A percentile compares a stretch with the other conserved stretches of the same genome.
phyloP scores from a whole-genome alignment of 805 yeast genomes.

The Lipomyces sp. region DNA sequence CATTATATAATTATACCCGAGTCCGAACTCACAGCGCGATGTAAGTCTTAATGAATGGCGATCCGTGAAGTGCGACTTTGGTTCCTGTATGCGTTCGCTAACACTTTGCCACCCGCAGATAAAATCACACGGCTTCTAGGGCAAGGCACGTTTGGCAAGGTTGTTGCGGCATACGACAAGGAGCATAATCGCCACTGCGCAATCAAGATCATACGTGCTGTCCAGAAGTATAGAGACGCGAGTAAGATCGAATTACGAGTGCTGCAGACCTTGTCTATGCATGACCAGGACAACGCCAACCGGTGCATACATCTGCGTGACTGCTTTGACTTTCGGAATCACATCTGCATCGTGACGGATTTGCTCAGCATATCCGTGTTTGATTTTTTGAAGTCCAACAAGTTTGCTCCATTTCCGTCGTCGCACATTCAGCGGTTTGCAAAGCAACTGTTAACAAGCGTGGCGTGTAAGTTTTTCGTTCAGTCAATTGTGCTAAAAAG shows the following conservation, averaged over 20 bases:
- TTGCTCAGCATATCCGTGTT: conserved; percentile 78
- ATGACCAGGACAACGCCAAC: conserved; percentile 63
- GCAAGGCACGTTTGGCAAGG: conserved; percentile 92
- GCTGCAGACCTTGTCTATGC: conserved; percentile 64
- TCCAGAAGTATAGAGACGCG: conserved; percentile 93
- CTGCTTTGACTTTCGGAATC: conserved; percentile 89
- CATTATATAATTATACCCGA: conserved; percentile 39
- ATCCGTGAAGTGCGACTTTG: not conserved
- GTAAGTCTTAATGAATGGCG: conserved; percentile 2
- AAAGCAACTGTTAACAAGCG: conserved; percentile 77
- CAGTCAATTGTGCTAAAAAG: too few species aligned
- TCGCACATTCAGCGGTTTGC: conserved; percentile 87
- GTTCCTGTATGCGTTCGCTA: not conserved
- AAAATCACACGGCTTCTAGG: conserved; percentile 67
- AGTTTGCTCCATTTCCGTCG: conserved; percentile 88
- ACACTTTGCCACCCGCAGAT: conserved; percentile 57
- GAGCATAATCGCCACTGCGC: conserved; percentile 66
- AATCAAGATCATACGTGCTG: conserved; percentile 84
- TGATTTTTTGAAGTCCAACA: conserved; percentile 83
- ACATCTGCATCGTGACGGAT: conserved; percentile 91
- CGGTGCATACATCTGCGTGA: conserved; percentile 84
- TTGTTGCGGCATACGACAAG: conserved; percentile 75
- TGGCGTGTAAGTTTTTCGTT: conserved; percentile 47
- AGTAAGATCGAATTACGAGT: conserved; percentile 88
- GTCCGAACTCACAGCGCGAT: conserved; percentile 35